Percentiles rank a stretch among this genome's conserved stretches.
These are phyloP conservation scores for Neophaeococcomyces mojaviensis DNA, from an alignment of 2,329 filamentous ascomycete genomes.

Conservation along the genomic window DNA sequence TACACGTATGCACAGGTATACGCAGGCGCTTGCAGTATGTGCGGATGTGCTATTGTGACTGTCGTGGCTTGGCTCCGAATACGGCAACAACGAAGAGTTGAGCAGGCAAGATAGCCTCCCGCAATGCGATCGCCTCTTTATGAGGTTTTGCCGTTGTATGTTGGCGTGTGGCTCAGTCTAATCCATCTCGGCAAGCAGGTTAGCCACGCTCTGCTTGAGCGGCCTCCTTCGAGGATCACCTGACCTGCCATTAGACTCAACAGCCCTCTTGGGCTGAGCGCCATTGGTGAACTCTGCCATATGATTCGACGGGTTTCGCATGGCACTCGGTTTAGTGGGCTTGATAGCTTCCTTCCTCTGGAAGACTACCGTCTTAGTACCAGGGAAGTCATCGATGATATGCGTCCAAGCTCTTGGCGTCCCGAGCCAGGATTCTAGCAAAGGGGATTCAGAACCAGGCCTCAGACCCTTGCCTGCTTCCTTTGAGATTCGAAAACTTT, in stretches of 20 bases:
- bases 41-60: neutral
- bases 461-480: constrained; percentile 7
- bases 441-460: constrained; percentile 5
- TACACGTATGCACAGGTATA: constrained; percentile 31
- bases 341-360: constrained; percentile 10
- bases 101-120: neutral
- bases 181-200: constrained; percentile 3
- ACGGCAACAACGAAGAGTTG: neutral
- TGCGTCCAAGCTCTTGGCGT: constrained; percentile 20
- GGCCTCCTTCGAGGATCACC: neutral
- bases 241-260: neutral
- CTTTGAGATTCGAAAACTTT: constrained; percentile 12
- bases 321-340: neutral
- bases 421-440: constrained; percentile 21
- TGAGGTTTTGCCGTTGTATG: no score
- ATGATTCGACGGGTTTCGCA: neutral
- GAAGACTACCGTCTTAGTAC: constrained; percentile 22
- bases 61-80: constrained; percentile 2
- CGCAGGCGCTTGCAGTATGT: constrained; percentile 3
- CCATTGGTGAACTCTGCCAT: neutral
- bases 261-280: neutral
- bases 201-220: neutral
- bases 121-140: neutral
- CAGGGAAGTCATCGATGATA: constrained; percentile 23
- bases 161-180: no score